Conservation (phyloP, 2,329 filamentous ascomycete species). For the Aspergillus bombycis region DNA sequence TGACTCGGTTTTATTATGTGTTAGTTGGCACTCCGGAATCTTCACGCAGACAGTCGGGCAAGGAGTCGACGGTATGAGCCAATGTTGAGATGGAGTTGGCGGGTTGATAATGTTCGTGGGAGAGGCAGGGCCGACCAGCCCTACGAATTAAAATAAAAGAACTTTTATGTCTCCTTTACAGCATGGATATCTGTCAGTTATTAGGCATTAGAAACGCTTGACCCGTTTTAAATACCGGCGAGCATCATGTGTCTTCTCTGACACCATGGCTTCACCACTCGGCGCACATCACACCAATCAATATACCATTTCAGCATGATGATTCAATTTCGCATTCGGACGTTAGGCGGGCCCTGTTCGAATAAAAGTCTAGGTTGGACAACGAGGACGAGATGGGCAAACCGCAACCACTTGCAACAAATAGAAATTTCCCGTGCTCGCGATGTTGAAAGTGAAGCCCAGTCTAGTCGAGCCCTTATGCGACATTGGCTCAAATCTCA, state of each 20-base stretch:
- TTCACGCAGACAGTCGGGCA: slow-evolving; percentile 42
- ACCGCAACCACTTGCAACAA: not conserved
- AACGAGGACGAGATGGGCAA: not conserved
- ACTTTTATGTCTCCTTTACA: slow-evolving; percentile 32
- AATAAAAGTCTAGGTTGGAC: not conserved
- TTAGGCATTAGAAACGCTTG: slow-evolving; percentile 31
- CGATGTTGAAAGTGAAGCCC: not conserved
- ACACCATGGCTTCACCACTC: slow-evolving; percentile 36
- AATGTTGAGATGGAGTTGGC: slow-evolving; percentile 44
- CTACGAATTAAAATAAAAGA: slow-evolving; percentile 43
- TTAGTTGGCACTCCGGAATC: slow-evolving; percentile 40
- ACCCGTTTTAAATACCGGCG: slow-evolving; percentile 22
- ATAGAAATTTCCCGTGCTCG: not conserved
- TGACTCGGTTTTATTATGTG: slow-evolving; percentile 34
- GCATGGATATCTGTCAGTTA: slow-evolving; percentile 32
- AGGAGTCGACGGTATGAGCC: slow-evolving; percentile 43
- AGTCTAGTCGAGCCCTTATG: not conserved
- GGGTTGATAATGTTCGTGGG: slow-evolving; percentile 46
- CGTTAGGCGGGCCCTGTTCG: not conserved
- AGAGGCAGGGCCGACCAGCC: slow-evolving; percentile 43
- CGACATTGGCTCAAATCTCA: not conserved
- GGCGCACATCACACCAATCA: slow-evolving; percentile 41
- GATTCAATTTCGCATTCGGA: not conserved
- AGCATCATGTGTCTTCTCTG: slow-evolving; percentile 34
- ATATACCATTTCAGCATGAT: slow-evolving; percentile 35